Evolutionary conservation across 2,329 filamentous ascomycete species (phyloP).

Genomic region (Domatiomyces globalis): DNA sequence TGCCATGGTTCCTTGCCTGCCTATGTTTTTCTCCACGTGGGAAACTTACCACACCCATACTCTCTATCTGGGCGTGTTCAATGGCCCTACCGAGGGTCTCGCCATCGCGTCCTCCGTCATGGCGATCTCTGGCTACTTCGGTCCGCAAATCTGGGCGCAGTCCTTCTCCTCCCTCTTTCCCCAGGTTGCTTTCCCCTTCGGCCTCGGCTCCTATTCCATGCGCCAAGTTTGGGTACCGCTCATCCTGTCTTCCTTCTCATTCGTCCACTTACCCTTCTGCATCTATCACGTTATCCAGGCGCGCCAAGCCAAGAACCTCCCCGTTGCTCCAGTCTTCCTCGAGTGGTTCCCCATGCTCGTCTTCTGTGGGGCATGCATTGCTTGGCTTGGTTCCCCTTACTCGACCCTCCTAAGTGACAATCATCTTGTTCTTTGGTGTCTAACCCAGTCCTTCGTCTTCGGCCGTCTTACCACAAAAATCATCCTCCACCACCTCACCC

Average conservation of each 20-base stretch:
- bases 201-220: conserved; percentile 59
- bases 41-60: conserved; percentile 99
- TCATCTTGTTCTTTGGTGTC: conserved; percentile 78
- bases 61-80: conserved; percentile 88
- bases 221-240: conserved; percentile 76
- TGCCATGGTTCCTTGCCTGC: conserved; percentile 74
- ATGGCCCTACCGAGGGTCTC: conserved; percentile 90
- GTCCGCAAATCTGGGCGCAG: conserved; percentile 72
- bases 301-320: conserved; percentile 55
- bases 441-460: conserved; percentile 93
- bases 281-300: conserved; percentile 72
- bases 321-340: conserved; percentile 68
- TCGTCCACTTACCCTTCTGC: conserved; percentile 75
- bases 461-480: conserved; percentile 98
- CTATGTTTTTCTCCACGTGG: conserved; percentile 99
- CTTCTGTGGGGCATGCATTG: conserved; percentile 58
- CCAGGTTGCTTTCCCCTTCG: conserved; percentile 44
- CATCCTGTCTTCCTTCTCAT: conserved; percentile 50
- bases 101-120: conserved; percentile 79
- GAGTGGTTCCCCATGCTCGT: conserved; percentile 88
- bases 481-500: conserved; percentile 86
- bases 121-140: conserved; percentile 73
- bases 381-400: conserved; percentile 83
- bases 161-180: conserved; percentile 48
- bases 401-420: conserved; percentile 70